Evolutionary conservation across 2,329 filamentous ascomycete species (phyloP), one percentile per base, ranked within the genome.

Genomic region (Paracoccidioides brasiliensis): DNA sequence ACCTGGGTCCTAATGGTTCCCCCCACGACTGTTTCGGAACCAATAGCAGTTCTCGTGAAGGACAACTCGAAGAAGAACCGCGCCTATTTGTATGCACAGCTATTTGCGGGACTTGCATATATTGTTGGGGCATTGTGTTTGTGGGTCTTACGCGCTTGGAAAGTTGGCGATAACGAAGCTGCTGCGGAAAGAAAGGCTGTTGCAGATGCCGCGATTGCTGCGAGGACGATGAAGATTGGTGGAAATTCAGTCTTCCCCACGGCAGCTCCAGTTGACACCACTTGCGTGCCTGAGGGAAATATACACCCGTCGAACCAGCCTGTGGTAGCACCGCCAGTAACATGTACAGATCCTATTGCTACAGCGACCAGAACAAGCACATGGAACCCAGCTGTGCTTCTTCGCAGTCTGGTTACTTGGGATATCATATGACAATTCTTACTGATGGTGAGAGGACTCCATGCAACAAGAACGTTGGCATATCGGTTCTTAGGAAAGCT

Each of bases 31-130:
- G 69, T 72, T 38, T 68, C 72, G 1, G 71, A 75, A 51, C 79
- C 80, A 2, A 85, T 86, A 60, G 83, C 77, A 2, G 67, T 86
- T 43, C 72, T 79, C 53, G 76, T 86, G 35, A 73, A 76, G 56
- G 75, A 76, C 15, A 60, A 63, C 52, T 56, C 62, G 8, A 57
- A 63, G 5, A 49, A 59, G 5, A 61, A 62, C 0, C 64, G 63
- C 35, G 64, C 66, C 1, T 75, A 74, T 56, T 60, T 74, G 15
- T 64, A 65, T 35, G 69, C 72, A 4, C 73, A 75, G 60, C 62
- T 85, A 1, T 85, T 85, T 59, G 76, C 78, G 0, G 82, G 80
- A 1, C 71, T 80, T 57, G 79, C 84, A 72, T 86, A 80, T 60
- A 65, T 85, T 28, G 76, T 70, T 2, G 79, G 77, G 12, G 78